Conservation (phyloP, 495 filamentous ascomycete genomes). For the Podospora bellae-mahoneyi region DNA sequence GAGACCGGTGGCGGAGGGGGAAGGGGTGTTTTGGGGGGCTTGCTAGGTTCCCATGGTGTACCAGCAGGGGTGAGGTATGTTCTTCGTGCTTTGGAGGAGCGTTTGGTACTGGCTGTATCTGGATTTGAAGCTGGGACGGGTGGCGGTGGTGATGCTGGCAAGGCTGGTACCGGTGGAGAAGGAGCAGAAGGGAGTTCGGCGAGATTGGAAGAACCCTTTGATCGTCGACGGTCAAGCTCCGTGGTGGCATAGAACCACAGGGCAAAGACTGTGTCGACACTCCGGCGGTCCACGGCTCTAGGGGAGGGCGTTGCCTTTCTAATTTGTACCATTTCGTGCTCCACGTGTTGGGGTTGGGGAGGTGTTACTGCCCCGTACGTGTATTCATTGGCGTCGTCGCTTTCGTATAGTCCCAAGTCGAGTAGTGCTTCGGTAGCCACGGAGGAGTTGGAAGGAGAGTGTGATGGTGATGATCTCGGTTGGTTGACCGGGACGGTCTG, state of each 20-base stretch:
- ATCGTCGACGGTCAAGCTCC: background rate
- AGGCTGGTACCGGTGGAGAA: background rate
- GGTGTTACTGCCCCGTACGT: background rate
- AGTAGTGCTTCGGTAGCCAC: conserved; percentile 10
- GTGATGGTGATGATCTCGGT: conserved; percentile 8
- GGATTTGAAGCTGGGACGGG: background rate
- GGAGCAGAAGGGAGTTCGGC: conserved; percentile 16
- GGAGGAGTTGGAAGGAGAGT: conserved; percentile 6
- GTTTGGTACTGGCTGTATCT: background rate
- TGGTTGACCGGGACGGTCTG: conserved; percentile 7
- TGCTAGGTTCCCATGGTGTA: conserved; percentile 10
- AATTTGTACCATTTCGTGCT: background rate
- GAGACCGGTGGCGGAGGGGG: background rate
- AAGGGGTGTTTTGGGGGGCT: background rate
- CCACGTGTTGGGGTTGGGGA: background rate
- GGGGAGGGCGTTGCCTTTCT: conserved; percentile 5
- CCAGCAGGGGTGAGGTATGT: conserved; percentile 23
- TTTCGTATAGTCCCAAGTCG: conserved; percentile 1
- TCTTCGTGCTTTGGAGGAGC: background rate
- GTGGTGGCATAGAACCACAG: conserved; percentile 15
- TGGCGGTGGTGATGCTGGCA: conserved; percentile 3
- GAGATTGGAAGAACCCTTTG: background rate
- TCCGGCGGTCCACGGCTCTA: conserved; percentile 8
- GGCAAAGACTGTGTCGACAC: conserved; percentile 19
- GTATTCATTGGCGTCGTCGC: conserved; percentile 4